Percentiles rank a stretch among this genome's conserved stretches.
Conservation (phyloP, 768 basidiomycete genomes). For the Termitomyces sp. region DNA sequence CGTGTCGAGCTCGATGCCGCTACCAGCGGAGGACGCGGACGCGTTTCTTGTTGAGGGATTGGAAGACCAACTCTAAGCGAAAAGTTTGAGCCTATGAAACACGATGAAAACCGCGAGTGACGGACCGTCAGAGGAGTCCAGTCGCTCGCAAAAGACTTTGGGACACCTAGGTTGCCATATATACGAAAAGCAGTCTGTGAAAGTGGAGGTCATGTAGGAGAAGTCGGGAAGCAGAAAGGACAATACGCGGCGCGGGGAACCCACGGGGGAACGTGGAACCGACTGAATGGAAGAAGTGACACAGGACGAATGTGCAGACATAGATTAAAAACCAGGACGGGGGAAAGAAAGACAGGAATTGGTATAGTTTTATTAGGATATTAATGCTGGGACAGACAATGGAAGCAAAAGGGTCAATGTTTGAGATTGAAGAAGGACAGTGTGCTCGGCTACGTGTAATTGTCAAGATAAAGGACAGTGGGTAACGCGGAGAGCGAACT, state of each 20-base stretch:
- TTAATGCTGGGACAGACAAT: constrained; percentile 15
- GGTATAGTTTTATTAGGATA: constrained; percentile 1
- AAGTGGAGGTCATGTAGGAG: not conserved
- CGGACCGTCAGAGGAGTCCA: constrained; percentile 29
- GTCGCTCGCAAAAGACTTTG: constrained; percentile 27
- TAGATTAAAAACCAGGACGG: constrained; percentile 4
- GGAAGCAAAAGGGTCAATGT: constrained; percentile 21
- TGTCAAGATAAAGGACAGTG: not conserved
- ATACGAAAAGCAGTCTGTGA: constrained; percentile 36
- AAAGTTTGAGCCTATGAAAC: constrained; percentile 7
- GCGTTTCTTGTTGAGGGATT: constrained; percentile 50
- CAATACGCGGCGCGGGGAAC: constrained; percentile 53
- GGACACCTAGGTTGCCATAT: constrained; percentile 31
- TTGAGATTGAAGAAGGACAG: constrained; percentile 18
- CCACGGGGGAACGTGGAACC: constrained; percentile 53
- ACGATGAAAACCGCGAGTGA: constrained; percentile 6
- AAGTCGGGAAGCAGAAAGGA: not conserved
- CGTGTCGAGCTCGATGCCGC: constrained; percentile 44
- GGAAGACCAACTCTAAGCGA: constrained; percentile 48
- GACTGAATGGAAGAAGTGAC: constrained; percentile 70
- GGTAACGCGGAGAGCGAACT: not conserved
- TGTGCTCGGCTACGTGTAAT: constrained; percentile 15
- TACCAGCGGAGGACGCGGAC: constrained; percentile 55
- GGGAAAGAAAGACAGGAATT: constrained; percentile 5
- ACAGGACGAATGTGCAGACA: constrained; percentile 45